A percentile compares a stretch with the other conserved stretches of the same genome.
Conservation (phyloP, 345 rosid species). For the Salix caprea region DNA sequence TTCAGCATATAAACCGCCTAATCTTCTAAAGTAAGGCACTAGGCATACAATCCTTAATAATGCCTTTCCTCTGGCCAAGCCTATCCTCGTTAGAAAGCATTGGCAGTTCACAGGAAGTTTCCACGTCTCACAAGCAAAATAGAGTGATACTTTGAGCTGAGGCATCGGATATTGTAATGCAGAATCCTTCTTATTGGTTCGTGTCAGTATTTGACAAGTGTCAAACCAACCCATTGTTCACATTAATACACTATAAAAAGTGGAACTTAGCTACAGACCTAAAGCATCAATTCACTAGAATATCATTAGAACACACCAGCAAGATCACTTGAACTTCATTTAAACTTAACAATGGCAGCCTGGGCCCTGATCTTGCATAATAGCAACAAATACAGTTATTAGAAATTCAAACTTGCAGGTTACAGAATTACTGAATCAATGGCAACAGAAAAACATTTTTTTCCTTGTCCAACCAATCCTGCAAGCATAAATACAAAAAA, state of each 20-base stretch:
- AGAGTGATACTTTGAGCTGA: neutral
- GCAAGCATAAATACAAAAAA: constrained; percentile 23
- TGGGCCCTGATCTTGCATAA: neutral
- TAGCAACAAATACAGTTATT: neutral
- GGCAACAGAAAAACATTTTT: constrained; percentile 62
- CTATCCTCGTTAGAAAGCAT: neutral
- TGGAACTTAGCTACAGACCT: neutral
- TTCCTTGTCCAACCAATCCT: constrained; percentile 64
- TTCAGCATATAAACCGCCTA: neutral
- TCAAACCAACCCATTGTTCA: neutral
- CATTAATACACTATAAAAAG: neutral
- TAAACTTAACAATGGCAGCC: neutral
- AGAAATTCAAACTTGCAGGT: constrained; percentile 6
- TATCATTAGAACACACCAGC: neutral
- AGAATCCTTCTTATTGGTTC: neutral
- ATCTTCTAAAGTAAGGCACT: neutral
- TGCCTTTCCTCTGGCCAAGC: neutral
- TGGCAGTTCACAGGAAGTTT: constrained; percentile 10
- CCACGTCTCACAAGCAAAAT: neutral
- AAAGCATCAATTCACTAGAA: neutral
- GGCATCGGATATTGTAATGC: neutral
- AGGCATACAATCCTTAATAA: neutral
- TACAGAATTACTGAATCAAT: constrained; percentile 64
- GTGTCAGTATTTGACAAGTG: neutral
- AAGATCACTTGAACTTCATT: neutral